phyloP scores from a whole-genome alignment of 169 alveolate genomes.

The Plasmodium coatneyi region DNA sequence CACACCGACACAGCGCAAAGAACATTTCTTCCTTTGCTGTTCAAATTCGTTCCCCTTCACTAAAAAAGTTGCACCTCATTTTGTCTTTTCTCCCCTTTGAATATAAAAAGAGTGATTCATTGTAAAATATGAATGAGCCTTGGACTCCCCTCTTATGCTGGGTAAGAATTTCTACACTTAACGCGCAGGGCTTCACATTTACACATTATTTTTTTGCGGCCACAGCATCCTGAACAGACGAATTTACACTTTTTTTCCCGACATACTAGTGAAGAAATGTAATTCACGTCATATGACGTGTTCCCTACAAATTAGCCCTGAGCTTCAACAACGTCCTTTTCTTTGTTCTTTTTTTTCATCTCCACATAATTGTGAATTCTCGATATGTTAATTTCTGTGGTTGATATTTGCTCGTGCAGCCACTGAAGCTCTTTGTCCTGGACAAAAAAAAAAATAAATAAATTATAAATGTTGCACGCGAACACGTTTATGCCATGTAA shows the following conservation, averaged over 20 bases:
- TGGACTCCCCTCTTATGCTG: neutral
- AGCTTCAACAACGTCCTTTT: constrained; percentile 55
- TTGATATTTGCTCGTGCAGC: constrained; percentile 88
- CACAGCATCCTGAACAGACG: neutral
- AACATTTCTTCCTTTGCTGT: neutral
- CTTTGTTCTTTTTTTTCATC: constrained; percentile 78
- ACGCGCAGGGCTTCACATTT: neutral
- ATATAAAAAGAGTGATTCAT: neutral
- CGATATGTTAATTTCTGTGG: constrained; percentile 91
- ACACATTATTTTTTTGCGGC: neutral
- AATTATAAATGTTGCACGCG: neutral
- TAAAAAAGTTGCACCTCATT: neutral
- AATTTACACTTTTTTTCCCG: neutral
- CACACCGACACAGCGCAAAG: neutral
- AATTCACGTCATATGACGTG: neutral
- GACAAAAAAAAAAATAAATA: neutral
- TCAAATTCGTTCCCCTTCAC: neutral
- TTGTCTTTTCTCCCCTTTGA: neutral
- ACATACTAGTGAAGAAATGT: neutral
- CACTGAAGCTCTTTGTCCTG: constrained; percentile 88
- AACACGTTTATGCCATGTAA: neutral
- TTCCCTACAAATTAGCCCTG: constrained; percentile 36
- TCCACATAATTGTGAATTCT: constrained; percentile 90
- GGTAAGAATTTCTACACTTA: neutral
- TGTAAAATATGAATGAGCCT: neutral